Evolutionary conservation across 208 protist genomes (phyloP).

Genomic region (Leishmania tropica): DNA sequence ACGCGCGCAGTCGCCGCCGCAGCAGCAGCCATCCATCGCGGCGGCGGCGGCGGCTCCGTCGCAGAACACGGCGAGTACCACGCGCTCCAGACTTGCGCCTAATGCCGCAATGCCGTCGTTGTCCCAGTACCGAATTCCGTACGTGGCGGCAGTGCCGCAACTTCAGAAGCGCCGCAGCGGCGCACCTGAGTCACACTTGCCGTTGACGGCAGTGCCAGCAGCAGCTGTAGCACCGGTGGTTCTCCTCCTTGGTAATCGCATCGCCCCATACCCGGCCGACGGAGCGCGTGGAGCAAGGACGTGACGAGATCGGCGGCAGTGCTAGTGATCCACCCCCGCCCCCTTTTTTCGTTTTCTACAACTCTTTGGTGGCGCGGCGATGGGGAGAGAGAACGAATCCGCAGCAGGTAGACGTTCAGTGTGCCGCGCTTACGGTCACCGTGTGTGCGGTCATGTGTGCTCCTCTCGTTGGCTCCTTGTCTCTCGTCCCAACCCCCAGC

Average conservation of each 20-base stretch:
- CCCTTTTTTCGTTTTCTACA: neutral
- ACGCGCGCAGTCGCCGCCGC: neutral
- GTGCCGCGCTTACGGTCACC: neutral
- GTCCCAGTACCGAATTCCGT: slow-evolving; percentile 13
- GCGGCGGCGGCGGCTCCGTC: neutral
- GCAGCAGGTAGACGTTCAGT: neutral
- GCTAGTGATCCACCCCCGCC: neutral
- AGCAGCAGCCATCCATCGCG: neutral
- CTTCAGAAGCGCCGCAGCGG: neutral
- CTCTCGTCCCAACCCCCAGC: neutral
- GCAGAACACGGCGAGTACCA: neutral
- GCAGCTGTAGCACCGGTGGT: neutral
- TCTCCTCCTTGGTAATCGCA: slow-evolving; percentile 16
- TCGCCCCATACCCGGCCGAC: slow-evolving; percentile 19
- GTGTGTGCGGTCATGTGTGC: neutral
- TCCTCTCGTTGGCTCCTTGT: neutral
- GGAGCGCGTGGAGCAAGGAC: neutral
- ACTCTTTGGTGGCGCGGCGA: neutral
- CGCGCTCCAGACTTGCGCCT: neutral
- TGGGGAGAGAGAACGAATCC: neutral
- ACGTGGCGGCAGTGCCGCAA: slow-evolving; percentile 14
- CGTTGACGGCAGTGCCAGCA: neutral
- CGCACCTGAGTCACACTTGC: neutral
- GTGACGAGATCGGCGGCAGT: neutral
- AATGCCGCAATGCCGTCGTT: neutral